Base-by-base conservation (phyloP, 2,329 filamentous ascomycete species). In the Amauroascus niger region DNA sequence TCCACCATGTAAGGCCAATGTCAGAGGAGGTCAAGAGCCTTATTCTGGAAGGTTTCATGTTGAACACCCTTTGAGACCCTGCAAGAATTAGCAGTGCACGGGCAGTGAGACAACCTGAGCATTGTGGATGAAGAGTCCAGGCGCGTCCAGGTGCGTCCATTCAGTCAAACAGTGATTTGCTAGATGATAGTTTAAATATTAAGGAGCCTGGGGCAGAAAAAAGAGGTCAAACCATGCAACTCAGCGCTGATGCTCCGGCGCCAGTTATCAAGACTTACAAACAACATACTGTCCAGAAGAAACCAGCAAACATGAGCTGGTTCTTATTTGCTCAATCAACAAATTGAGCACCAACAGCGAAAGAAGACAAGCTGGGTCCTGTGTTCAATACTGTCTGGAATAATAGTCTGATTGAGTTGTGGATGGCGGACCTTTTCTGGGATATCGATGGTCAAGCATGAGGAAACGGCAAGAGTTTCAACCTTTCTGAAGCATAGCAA, bases 381-480 rank as follows among this genome's bases (percentile, higher is more conserved):
- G 33, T n/a, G 4, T n/a, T 11, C 1, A 43, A 20, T 18, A 24
- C 16, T 6, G 22, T 43, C n/a, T 24, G 39, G 39, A 6, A 20
- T 13, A n/a, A n/a, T n/a, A n/a, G n/a, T n/a, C n/a, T n/a, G n/a
- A n/a, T n/a, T n/a, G n/a, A n/a, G n/a, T n/a, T n/a, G n/a, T n/a
- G 26, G 26, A 9, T 30, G 26, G 26, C 26, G 9, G 4, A n/a
- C 4, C 7, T 14, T 18, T n/a, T n/a, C n/a, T n/a, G 39, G 22
- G 40, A 43, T 24, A 20, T 18, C 14, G 6, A 40, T 40, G 18
- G 9, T 18, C 16, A n/a, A 24, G 22, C 20, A 26, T 18, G 28
- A 49, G 32, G 46, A 49, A 49, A 49, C 46, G 8, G 33, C 32
- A 26, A 28, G 20, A 20, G 46, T 49, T 39, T 49, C 33, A 39